Conservation (phyloP, 148 eudicot species). For the Fallopia convolvulus region DNA sequence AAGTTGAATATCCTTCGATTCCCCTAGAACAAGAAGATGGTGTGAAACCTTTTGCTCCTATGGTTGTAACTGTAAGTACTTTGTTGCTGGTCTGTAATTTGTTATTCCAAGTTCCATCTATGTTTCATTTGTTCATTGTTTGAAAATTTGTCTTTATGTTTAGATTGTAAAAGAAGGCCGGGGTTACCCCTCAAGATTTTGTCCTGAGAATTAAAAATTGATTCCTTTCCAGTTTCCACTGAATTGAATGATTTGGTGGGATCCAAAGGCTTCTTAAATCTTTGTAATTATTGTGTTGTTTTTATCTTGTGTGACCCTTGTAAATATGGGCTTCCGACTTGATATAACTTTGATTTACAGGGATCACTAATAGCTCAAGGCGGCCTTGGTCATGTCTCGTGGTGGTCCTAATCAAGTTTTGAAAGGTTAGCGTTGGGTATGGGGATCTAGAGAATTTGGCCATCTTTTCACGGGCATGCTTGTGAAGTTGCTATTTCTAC, state of each 20-base stretch:
- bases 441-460: background rate
- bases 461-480: background rate
- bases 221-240: background rate
- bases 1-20: constrained; percentile 54
- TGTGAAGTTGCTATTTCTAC: background rate
- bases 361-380: constrained; percentile 13
- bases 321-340: background rate
- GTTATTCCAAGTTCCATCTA: background rate
- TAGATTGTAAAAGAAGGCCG: background rate
- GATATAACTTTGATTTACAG: background rate
- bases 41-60: constrained; percentile 84
- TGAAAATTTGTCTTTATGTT: background rate
- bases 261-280: background rate
- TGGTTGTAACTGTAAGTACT: constrained; percentile 68
- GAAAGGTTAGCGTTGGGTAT: background rate
- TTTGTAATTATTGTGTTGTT: background rate
- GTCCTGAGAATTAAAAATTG: background rate
- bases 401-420: background rate
- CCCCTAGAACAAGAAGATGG: constrained; percentile 63
- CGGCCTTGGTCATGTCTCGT: constrained; percentile 10
- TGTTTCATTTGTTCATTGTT: background rate
- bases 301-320: background rate
- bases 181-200: background rate
- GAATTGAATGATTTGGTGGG: background rate
- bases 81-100: background rate